phyloP scores from a whole-genome alignment of 192 early-diverging fungal species.

The Gonapodya prolifera region DNA sequence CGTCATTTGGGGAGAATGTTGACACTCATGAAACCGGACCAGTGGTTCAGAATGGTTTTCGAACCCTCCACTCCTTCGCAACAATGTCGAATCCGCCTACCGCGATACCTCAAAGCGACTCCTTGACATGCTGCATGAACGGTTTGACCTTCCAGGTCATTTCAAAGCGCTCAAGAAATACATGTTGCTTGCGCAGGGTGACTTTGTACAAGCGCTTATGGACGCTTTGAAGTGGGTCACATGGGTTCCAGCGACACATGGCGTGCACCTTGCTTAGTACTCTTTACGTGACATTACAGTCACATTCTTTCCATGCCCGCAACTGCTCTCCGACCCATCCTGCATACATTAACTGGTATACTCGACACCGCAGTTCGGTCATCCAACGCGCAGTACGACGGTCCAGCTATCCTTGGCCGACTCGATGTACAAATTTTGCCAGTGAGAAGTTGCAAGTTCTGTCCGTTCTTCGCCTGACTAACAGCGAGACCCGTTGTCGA shows the following conservation, averaged over 20 bases:
- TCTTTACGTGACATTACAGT: conserved; percentile 8
- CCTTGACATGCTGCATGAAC: conserved; percentile 60
- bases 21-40: too few relatives aligned
- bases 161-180: conserved; percentile 77
- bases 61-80: conserved; percentile 29
- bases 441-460: background rate
- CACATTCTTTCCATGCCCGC: conserved; percentile 51
- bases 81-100: conserved; percentile 58
- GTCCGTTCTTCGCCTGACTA: background rate
- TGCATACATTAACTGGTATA: conserved; percentile 77
- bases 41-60: background rate
- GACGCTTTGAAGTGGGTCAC: conserved; percentile 35
- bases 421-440: conserved; percentile 54
- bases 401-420: conserved; percentile 55
- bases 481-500: background rate
- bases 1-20: too few relatives aligned
- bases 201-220: conserved; percentile 85
- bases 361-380: conserved; percentile 73
- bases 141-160: conserved; percentile 76
- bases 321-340: conserved; percentile 44
- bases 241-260: conserved; percentile 5
- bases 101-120: conserved; percentile 58
- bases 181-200: conserved; percentile 82
- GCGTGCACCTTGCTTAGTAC: conserved; percentile 10
- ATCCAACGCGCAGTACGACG: conserved; percentile 80